Conservation (phyloP, 192 early-diverging fungal species). For the Chytriomyces sp. region DNA sequence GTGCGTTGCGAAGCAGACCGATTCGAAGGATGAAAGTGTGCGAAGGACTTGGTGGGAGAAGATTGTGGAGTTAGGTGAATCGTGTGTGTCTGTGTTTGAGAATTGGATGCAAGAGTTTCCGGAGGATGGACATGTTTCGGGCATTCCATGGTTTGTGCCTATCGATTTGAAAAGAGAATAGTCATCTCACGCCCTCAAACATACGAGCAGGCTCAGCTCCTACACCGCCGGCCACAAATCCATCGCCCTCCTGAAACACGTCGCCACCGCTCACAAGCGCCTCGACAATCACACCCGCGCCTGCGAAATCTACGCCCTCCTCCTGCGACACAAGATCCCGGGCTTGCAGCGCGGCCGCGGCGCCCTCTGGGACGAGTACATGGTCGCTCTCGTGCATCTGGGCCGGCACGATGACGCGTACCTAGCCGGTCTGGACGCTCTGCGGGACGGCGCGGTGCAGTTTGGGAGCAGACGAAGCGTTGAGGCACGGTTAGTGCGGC, state of each 20-base stretch:
- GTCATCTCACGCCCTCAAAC: no score
- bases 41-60: background rate
- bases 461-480: slow-evolving; percentile 12
- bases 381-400: slow-evolving; percentile 9
- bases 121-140: slow-evolving; percentile 37
- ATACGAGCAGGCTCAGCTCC: slow-evolving; percentile 14
- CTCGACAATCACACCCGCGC: slow-evolving; percentile 5
- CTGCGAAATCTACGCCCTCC: background rate
- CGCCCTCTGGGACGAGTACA: slow-evolving; percentile 37
- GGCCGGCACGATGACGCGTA: slow-evolving; percentile 16
- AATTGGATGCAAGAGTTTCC: background rate
- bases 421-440: slow-evolving; percentile 28
- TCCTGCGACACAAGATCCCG: slow-evolving; percentile 31
- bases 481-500: slow-evolving; percentile 17
- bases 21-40: background rate
- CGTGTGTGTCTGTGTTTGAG: background rate
- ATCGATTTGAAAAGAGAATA: no score
- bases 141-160: slow-evolving; percentile 33
- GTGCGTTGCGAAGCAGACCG: background rate
- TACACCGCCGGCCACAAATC: slow-evolving; percentile 37
- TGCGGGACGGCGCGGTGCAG: slow-evolving; percentile 35
- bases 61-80: slow-evolving; percentile 6
- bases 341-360: slow-evolving; percentile 32
- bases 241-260: slow-evolving; percentile 30
- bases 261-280: slow-evolving; percentile 2